Evolutionary conservation across 2,329 filamentous ascomycete genomes (phyloP), one percentile per base, ranked within the genome.

Genomic region (Exutisphaerella laricina): DNA sequence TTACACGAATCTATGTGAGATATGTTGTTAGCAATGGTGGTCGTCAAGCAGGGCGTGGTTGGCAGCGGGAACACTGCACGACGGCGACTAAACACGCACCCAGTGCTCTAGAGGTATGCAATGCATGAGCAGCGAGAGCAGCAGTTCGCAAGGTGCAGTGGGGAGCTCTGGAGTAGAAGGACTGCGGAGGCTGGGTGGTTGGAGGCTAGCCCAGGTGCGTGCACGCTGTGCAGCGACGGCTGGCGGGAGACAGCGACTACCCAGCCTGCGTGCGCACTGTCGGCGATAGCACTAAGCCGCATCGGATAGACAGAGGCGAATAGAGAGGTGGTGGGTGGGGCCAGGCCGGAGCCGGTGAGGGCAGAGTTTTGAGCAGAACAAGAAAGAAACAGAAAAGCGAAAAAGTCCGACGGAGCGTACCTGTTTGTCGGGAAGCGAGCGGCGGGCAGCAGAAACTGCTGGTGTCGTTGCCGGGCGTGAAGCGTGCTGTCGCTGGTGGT

Each of bases 71-170:
- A 21, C 36, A 45, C 50, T 60, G 59, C 57, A 61, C 53, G 54
- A 55, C 55, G 56, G 53, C 53, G 51, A 57, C 56, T 54, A 58
- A 46, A 48, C 49, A 61, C 58, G 59, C 59, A 61, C 58, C 59
- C 51, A 52, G 54, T 58, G 50, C 50, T 58, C 52, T 58, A 59
- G 53, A 49, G 45, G 54, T 55, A 62, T 60, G 59, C 58, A 60
- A 60, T 62, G 59, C 59, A 62, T 58, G 54, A 54, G 51, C 46
- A 49, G 50, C 16, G 20, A 30, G 50, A 55, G 46, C 47, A 46
- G 54, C 54, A 55, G 54, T 55, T 58, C 54, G 54, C 56, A 42
- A 58, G 48, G 42, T 49, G 56, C 46, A 51, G 51, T 47, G 55
- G 58, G 53, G 55, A 54, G 53, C 41, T 48, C 20, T 53, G 47